phyloP scores from a whole-genome alignment of 1,284 basidiomycete genomes.

The Malassezia equina region DNA sequence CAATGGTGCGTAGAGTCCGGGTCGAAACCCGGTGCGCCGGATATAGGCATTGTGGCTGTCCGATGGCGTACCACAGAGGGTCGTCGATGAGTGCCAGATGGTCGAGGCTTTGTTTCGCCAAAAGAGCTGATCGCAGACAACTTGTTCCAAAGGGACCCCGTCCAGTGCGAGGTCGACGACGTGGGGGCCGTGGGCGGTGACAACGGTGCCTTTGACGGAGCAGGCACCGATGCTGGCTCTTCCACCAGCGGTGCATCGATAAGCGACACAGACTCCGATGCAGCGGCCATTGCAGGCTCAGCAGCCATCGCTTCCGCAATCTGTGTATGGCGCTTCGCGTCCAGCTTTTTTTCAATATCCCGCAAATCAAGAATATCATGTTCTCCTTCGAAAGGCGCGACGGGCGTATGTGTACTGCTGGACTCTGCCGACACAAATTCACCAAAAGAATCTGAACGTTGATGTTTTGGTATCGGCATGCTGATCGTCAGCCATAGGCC shows the following conservation, averaged over 20 bases:
- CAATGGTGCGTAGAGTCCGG: constrained; percentile 22
- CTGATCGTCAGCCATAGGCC: background rate
- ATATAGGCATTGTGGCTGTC: background rate
- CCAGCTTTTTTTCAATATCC: constrained; percentile 33
- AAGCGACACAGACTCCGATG: constrained; percentile 9
- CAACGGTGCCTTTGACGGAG: no score
- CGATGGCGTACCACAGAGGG: constrained; percentile 7
- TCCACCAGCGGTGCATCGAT: background rate
- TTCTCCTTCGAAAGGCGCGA: background rate
- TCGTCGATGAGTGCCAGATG: background rate
- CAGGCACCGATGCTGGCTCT: background rate
- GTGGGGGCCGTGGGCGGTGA: background rate
- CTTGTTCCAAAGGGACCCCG: constrained; percentile 8
- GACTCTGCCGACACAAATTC: constrained; percentile 12
- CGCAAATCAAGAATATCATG: constrained; percentile 42
- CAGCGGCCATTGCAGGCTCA: background rate
- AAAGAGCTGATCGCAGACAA: constrained; percentile 5
- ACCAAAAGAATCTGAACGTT: constrained; percentile 10
- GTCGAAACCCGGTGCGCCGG: constrained; percentile 42
- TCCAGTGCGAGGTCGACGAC: background rate
- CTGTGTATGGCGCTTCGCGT: constrained; percentile 14
- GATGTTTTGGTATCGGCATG: background rate
- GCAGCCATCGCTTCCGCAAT: constrained; percentile 4
- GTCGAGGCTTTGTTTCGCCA: background rate
- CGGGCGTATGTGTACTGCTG: background rate